Conservation (phyloP, 441 rosid genomes). For the Euphorbia corollata region DNA sequence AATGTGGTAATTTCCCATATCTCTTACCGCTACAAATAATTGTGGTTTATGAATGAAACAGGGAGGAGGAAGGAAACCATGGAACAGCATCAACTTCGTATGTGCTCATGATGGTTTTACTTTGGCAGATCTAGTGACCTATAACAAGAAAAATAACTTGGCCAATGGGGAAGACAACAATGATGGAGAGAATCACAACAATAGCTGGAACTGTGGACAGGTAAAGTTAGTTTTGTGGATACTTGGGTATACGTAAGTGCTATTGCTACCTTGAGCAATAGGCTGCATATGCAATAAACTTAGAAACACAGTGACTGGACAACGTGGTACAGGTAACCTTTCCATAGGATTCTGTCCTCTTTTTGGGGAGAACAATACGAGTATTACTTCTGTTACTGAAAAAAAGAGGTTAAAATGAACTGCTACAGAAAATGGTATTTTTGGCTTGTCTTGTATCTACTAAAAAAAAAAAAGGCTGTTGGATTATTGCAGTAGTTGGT, state of each 20-base stretch:
- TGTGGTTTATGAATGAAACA: slow-evolving; percentile 29
- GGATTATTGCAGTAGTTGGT: background rate
- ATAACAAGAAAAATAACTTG: slow-evolving; percentile 79
- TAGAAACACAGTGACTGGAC: background rate
- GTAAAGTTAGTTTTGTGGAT: slow-evolving; percentile 27
- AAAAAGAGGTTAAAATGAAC: background rate
- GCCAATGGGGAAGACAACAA: slow-evolving; percentile 92
- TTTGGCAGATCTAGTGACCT: slow-evolving; percentile 75
- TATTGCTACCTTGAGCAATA: background rate
- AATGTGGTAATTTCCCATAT: background rate
- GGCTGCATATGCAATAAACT: background rate
- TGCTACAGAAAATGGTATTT: background rate
- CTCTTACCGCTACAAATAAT: background rate
- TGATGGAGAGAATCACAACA: slow-evolving; percentile 84
- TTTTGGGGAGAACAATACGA: background rate
- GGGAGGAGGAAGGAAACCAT: slow-evolving; percentile 90
- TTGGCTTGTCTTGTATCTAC: background rate
- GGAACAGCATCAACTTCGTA: slow-evolving; percentile 85
- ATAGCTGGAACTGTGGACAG: slow-evolving; percentile 98
- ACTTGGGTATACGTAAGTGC: background rate
- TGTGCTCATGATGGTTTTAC: slow-evolving; percentile 96
- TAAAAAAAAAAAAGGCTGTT: background rate
- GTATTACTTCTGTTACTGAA: background rate
- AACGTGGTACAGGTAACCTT: background rate
- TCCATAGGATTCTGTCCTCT: background rate